phyloP scores from a whole-genome alignment of 2,329 filamentous ascomycete genomes.

The Talaromyces islandicus region DNA sequence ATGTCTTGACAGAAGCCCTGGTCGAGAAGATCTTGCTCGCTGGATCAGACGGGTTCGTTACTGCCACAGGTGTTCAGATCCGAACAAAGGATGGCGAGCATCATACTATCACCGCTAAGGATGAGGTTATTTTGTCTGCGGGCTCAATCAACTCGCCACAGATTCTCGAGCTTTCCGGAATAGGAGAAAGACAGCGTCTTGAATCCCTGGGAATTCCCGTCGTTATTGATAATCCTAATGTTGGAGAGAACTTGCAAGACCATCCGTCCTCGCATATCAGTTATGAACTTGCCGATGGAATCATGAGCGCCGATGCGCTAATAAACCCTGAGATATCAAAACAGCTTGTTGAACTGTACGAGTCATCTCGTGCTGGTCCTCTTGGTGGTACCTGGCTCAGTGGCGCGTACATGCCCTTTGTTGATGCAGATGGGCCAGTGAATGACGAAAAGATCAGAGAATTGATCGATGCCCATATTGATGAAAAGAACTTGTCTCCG shows the following conservation, averaged over 20 bases:
- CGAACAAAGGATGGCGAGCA: constrained; percentile 27
- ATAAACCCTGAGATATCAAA: neutral
- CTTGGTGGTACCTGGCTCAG: constrained; percentile 1
- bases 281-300: constrained; percentile 10
- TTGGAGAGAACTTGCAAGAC: constrained; percentile 47
- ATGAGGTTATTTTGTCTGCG: constrained; percentile 55
- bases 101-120: constrained; percentile 26
- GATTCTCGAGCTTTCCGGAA: constrained; percentile 55
- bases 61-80: constrained; percentile 38
- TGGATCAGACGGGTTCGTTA: constrained; percentile 8
- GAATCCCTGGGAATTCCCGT: constrained; percentile 33
- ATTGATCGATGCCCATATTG: neutral
- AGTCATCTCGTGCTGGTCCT: neutral
- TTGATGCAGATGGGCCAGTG: neutral
- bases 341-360: neutral
- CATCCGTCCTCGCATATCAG: constrained; percentile 20
- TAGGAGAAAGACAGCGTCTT: constrained; percentile 45
- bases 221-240: constrained; percentile 37
- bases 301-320: constrained; percentile 1
- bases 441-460: neutral
- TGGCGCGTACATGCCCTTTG: constrained; percentile 4
- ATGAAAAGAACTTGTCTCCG: neutral
- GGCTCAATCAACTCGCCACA: constrained; percentile 54
- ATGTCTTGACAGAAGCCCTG: constrained; percentile 40
- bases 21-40: constrained; percentile 28